Evolutionary conservation across 2,329 filamentous ascomycete genomes (phyloP).

Genomic region (Apiospora koreana): DNA sequence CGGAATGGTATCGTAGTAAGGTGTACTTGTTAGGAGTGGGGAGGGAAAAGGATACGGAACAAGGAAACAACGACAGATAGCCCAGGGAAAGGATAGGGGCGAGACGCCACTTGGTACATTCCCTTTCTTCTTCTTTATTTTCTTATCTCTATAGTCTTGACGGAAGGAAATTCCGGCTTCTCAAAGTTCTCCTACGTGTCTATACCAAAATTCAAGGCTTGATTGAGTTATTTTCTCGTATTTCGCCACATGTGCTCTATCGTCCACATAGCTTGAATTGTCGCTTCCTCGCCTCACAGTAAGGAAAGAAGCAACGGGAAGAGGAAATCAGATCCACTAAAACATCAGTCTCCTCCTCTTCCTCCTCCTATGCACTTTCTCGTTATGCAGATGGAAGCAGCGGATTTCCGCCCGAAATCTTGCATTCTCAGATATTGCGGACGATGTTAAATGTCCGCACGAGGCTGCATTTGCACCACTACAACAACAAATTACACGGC

Average conservation of each 20-base stretch:
- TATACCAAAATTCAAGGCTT: slow-evolving; percentile 15
- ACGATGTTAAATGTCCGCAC: not conserved
- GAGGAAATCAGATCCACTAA: not conserved
- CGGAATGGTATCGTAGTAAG: not conserved
- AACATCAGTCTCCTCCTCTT: not conserved
- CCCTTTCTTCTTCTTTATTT: slow-evolving; percentile 11
- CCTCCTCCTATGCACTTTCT: not conserved
- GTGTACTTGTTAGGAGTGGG: not conserved
- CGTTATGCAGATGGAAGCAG: not conserved
- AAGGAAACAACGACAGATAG: not conserved
- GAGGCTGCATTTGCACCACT: not conserved
- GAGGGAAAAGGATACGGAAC: not conserved
- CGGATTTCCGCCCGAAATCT: not conserved
- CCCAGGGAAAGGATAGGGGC: not conserved
- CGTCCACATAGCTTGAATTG: not conserved
- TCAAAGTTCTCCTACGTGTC: slow-evolving; percentile 13
- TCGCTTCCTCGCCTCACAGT: not conserved
- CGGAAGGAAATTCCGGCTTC: slow-evolving; percentile 12
- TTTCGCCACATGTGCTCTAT: not conserved
- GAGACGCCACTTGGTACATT: not conserved
- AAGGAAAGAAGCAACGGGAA: not conserved
- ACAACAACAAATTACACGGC: not conserved
- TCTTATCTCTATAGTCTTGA: slow-evolving; percentile 11
- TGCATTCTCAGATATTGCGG: not conserved
- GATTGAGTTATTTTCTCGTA: slow-evolving; percentile 14